Evolutionary conservation across 2,329 filamentous ascomycete species (phyloP).

Genomic region (Colletotrichum sp.): DNA sequence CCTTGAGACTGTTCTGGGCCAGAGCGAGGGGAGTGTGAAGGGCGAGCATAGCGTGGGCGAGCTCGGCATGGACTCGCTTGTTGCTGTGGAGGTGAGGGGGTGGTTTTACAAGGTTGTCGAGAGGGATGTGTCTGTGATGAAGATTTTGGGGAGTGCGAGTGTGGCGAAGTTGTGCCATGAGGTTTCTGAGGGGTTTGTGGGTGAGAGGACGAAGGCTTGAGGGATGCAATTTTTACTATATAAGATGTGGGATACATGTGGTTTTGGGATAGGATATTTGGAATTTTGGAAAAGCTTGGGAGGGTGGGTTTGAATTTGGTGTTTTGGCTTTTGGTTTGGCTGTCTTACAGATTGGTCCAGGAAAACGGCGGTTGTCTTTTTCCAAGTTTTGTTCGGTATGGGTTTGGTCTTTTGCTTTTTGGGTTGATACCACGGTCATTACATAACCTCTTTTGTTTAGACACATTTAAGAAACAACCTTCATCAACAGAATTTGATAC

Average conservation of each 20-base stretch:
- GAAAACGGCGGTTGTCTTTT: not conserved
- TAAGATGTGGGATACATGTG: not conserved
- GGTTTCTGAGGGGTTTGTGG: not conserved
- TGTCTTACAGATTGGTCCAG: not conserved
- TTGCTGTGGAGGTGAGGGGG: slow-evolving; percentile 41
- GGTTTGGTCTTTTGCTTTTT: not conserved
- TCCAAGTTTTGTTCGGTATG: not conserved
- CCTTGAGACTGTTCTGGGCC: slow-evolving; percentile 24
- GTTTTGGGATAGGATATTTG: not conserved
- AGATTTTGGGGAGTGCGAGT: slow-evolving; percentile 42
- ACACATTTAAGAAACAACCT: not conserved
- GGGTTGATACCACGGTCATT: not conserved
- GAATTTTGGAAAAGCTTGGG: not conserved
- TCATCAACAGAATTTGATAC: no score
- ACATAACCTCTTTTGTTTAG: not conserved
- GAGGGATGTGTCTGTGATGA: slow-evolving; percentile 50
- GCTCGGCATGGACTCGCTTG: slow-evolving; percentile 32
- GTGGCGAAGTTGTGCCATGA: slow-evolving; percentile 22
- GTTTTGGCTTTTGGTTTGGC: not conserved
- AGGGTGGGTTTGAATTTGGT: not conserved
- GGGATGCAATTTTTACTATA: no score
- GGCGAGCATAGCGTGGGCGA: slow-evolving; percentile 36
- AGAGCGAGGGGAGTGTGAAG: slow-evolving; percentile 29
- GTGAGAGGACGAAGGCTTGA: slow-evolving; percentile 1
- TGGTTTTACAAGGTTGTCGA: slow-evolving; percentile 53